Evolutionary conservation across 2,329 filamentous ascomycete genomes (phyloP).

Genomic region (Chaetomiaceae sp.): DNA sequence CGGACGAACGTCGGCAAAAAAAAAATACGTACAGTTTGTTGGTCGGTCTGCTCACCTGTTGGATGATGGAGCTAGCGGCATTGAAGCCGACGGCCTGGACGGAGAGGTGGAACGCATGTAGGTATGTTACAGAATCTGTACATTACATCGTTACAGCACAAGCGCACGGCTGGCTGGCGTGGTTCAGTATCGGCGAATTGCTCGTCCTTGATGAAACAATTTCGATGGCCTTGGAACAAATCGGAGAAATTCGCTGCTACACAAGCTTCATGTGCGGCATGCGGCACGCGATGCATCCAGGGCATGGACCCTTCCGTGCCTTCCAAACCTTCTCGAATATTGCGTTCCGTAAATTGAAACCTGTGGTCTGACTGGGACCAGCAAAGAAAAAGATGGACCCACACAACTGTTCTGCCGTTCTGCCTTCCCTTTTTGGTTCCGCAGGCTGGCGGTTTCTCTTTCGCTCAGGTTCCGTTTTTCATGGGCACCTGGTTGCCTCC

Average conservation of each 20-base stretch:
- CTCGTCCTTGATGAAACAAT: not conserved
- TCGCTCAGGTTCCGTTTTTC: too few species aligned
- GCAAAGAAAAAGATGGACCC: not conserved
- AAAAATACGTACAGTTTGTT: too few species aligned
- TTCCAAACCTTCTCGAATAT: slow-evolving; percentile 12
- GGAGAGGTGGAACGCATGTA: slow-evolving; percentile 5
- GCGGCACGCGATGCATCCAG: not conserved
- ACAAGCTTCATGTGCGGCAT: slow-evolving; percentile 5
- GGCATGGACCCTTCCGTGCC: not conserved
- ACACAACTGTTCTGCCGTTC: too few species aligned
- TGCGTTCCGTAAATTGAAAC: too few species aligned
- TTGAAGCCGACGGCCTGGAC: slow-evolving; percentile 10
- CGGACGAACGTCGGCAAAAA: slow-evolving; percentile 15
- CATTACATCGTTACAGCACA: too few species aligned
- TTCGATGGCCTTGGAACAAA: slow-evolving; percentile 10
- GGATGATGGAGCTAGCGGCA: slow-evolving; percentile 14
- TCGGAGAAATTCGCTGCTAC: slow-evolving; percentile 21
- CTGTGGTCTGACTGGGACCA: not conserved
- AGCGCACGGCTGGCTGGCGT: too few species aligned
- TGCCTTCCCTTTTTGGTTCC: too few species aligned
- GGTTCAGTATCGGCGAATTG: not conserved
- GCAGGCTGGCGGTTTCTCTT: too few species aligned
- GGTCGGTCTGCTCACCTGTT: not conserved
- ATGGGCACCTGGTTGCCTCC: too few species aligned
- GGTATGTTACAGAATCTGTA: not conserved